Base-by-base conservation (phyloP, 139 green algal species). In the Volvox africanus region DNA sequence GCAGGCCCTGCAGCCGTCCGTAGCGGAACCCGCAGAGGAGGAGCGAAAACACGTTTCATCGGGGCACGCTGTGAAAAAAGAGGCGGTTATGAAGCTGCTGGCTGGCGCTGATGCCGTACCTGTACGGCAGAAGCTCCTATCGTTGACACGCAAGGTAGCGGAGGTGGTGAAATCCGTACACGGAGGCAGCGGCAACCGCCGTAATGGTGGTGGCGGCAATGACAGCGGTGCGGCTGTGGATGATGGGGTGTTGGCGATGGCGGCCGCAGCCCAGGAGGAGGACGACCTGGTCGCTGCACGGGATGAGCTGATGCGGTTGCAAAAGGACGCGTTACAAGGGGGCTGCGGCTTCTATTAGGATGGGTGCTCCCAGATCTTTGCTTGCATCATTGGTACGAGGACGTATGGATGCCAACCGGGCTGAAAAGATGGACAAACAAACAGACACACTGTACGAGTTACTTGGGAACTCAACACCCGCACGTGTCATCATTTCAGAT, bases 111-210 rank as follows among this genome's bases (percentile, higher is more conserved):
- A 67, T 84, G 78, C 22, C 36, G 78, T 84, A 84, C 78, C 33
- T 33, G 35, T 84, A 67, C 78, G 78, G 37, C 78, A 84, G 78
- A 14, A 84, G 37, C 78, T 84, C 18, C 37, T 84, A 35, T 32
- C 36, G 36, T 16, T 65, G 1, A 44, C 37, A 14, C 78, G 35
- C 36, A 37, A 44, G 20, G 78, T 84, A 44, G 36, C 21, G 36
- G 78, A 12, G 17, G 78, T 37, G 36, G 78, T 84, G 30, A 44
- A 20, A 20, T 35, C 32, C 11, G 32, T 19, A 30, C 14, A 13
- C 1, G n/a, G 75, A 28, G 11, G 32, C 32, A 35, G 75, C 73
- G 73, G 77, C 9, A 36, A n/a, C 35, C 36, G 35, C 16, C n/a
- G n/a, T 14, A 13, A 44, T 12, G 78, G 78, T 1, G 78, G 37